A percentile compares a stretch with the other conserved stretches of the same genome.
Evolutionary conservation across 108 stramenopile species (phyloP).

Genomic region (Conticribra weissflogii): DNA sequence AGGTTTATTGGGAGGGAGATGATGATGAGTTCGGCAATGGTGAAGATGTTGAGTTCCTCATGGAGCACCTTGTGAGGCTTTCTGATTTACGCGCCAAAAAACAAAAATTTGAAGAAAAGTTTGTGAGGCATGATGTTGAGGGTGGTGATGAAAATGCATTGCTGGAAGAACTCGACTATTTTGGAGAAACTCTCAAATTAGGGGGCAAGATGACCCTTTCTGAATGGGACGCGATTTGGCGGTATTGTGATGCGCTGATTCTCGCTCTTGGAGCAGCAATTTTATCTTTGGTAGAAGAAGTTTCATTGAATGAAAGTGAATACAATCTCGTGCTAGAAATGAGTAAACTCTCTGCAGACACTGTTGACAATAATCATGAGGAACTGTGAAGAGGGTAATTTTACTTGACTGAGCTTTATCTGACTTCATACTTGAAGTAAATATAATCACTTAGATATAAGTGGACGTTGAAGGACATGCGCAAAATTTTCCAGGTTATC

Average conservation of each 20-base stretch:
- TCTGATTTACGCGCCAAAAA: conserved; percentile 13
- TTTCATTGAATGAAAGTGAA: background rate
- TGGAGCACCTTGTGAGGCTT: conserved; percentile 29
- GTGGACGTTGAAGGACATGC: too few species aligned
- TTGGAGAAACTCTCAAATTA: background rate
- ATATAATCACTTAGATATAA: too few species aligned
- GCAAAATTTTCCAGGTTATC: too few species aligned
- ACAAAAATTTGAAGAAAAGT: conserved; percentile 23
- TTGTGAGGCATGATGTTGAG: conserved; percentile 18
- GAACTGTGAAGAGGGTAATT: too few species aligned
- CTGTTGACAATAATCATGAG: background rate
- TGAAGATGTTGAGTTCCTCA: conserved; percentile 27
- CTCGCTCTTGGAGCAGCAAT: conserved; percentile 26
- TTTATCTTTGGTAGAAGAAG: conserved; percentile 3
- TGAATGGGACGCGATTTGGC: conserved; percentile 50
- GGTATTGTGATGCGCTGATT: conserved; percentile 39
- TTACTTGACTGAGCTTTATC: too few species aligned
- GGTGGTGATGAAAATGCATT: background rate
- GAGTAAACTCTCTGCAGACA: background rate
- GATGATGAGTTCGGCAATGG: conserved; percentile 21
- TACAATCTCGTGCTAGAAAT: background rate
- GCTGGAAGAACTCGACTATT: background rate
- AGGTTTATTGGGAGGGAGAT: conserved; percentile 16
- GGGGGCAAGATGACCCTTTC: conserved; percentile 24
- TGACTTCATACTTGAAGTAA: too few species aligned